A percentile compares a stretch with the other conserved stretches of the same genome.
Conservation (phyloP, 2,329 filamentous ascomycete genomes). For the Fusarium longipes region DNA sequence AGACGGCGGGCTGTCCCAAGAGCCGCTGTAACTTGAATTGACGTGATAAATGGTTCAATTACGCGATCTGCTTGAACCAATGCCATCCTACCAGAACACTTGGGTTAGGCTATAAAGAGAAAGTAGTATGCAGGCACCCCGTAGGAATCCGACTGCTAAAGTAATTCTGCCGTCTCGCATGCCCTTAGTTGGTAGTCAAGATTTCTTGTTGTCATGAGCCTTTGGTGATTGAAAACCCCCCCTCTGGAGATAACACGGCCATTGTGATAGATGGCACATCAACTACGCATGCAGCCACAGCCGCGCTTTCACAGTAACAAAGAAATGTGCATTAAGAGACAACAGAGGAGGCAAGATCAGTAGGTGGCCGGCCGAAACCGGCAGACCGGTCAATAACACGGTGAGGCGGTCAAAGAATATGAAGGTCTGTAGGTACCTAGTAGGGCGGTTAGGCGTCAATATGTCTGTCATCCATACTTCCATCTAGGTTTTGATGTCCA, state of each 20-base stretch:
- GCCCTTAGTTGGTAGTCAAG: neutral
- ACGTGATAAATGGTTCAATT: neutral
- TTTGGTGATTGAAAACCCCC: neutral
- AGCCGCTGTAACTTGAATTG: neutral
- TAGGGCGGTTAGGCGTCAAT: neutral
- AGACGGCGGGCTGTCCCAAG: neutral
- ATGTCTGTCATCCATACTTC: conserved; percentile 6
- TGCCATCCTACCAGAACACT: neutral
- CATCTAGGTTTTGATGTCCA: neutral
- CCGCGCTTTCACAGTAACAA: neutral
- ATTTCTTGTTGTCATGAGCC: neutral
- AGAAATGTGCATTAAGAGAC: neutral
- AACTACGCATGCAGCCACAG: neutral
- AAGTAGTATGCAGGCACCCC: too few relatives aligned
- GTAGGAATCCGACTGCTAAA: too few relatives aligned
- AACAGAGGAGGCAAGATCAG: conserved; percentile 20
- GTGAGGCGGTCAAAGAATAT: conserved; percentile 31
- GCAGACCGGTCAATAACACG: conserved; percentile 27
- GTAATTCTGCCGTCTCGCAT: neutral
- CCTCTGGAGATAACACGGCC: conserved; percentile 19
- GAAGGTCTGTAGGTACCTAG: neutral
- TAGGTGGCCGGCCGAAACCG: conserved; percentile 14
- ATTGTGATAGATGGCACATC: neutral
- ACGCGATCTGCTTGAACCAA: neutral
- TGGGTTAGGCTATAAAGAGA: neutral